Percentiles rank a stretch among this genome's conserved stretches.
These are phyloP conservation scores for Fraxinus nigra DNA, from an alignment of 305 asterid genomes.

Conservation along the genomic window DNA sequence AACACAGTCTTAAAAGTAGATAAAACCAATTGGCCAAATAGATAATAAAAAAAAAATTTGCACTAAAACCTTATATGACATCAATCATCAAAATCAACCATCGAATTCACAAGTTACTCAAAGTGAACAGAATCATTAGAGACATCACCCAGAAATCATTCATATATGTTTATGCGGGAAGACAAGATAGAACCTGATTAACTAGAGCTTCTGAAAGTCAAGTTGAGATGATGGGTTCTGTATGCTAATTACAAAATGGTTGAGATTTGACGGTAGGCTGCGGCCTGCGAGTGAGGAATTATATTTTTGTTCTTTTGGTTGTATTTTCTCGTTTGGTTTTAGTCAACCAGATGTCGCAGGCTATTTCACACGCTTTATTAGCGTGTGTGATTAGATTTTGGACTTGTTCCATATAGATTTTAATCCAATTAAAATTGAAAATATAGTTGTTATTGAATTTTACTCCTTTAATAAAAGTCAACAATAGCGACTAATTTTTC, in stretches of 20 bases:
- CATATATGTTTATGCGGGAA: conserved; percentile 7
- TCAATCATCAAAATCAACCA: conserved; percentile 25
- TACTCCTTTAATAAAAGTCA: too few relatives aligned
- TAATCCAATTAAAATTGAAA: too few relatives aligned
- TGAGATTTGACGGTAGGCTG: conserved; percentile 27
- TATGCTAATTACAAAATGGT: conserved; percentile 15
- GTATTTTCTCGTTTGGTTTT: not conserved
- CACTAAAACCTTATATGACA: conserved; percentile 14
- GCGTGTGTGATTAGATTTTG: not conserved
- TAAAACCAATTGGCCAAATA: conserved; percentile 8
- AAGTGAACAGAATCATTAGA: conserved; percentile 32
- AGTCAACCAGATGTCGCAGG: not conserved
- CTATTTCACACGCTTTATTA: not conserved
- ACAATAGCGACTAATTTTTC: too few relatives aligned
- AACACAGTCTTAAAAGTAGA: conserved; percentile 20
- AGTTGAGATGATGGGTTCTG: conserved; percentile 25
- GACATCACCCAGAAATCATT: not conserved
- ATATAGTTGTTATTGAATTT: too few relatives aligned
- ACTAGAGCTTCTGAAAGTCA: conserved; percentile 25
- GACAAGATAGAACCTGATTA: conserved; percentile 33
- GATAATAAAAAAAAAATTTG: not conserved
- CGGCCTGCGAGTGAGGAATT: not conserved
- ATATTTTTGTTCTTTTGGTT: not conserved
- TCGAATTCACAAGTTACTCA: conserved; percentile 18
- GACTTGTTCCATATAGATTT: too few relatives aligned